Percentiles rank a stretch among this genome's conserved stretches.
These are phyloP conservation scores for Jaenimonas drosophilae DNA, from an alignment of 208 protist genomes.

Conservation along the genomic window DNA sequence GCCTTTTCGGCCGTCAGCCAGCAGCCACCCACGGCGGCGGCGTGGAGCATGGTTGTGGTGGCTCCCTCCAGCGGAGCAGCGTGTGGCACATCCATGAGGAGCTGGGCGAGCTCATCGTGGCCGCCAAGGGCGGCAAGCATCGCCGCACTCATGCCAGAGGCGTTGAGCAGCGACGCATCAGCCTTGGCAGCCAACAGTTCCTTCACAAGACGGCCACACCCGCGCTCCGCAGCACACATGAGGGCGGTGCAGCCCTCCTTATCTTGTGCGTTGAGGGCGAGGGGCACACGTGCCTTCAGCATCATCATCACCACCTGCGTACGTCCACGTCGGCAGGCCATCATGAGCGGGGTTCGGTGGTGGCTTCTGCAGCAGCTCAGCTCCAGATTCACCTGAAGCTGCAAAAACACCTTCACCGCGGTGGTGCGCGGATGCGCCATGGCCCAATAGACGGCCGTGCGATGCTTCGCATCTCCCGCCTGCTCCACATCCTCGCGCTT, in stretches of 20 bases:
- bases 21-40: slow-evolving; percentile 49
- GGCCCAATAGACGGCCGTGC: slow-evolving; percentile 50
- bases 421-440: slow-evolving; percentile 24
- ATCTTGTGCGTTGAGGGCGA: slow-evolving; percentile 21
- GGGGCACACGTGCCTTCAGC: slow-evolving; percentile 15
- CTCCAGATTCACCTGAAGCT: slow-evolving; percentile 36
- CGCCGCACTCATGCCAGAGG: slow-evolving; percentile 47
- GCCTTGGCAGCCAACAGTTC: slow-evolving; percentile 49
- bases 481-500: slow-evolving; percentile 46
- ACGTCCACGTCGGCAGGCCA: slow-evolving; percentile 31
- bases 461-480: slow-evolving; percentile 36
- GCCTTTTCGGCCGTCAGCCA: slow-evolving; percentile 23
- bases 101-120: slow-evolving; percentile 51
- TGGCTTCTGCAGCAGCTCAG: slow-evolving; percentile 27
- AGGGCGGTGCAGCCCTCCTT: slow-evolving; percentile 48
- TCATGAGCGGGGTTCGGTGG: slow-evolving; percentile 65
- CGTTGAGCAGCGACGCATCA: slow-evolving; percentile 23
- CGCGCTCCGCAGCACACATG: slow-evolving; percentile 52
- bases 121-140: slow-evolving; percentile 52
- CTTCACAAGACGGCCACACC: slow-evolving; percentile 44
- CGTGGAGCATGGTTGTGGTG: slow-evolving; percentile 67
- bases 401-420: slow-evolving; percentile 34
- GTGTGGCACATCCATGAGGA: slow-evolving; percentile 35
- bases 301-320: slow-evolving; percentile 23
- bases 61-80: slow-evolving; percentile 20